A percentile compares a stretch with the other conserved stretches of the same genome.
Evolutionary conservation across 306 rosid species (phyloP).

Genomic region (Abrus precatorius): DNA sequence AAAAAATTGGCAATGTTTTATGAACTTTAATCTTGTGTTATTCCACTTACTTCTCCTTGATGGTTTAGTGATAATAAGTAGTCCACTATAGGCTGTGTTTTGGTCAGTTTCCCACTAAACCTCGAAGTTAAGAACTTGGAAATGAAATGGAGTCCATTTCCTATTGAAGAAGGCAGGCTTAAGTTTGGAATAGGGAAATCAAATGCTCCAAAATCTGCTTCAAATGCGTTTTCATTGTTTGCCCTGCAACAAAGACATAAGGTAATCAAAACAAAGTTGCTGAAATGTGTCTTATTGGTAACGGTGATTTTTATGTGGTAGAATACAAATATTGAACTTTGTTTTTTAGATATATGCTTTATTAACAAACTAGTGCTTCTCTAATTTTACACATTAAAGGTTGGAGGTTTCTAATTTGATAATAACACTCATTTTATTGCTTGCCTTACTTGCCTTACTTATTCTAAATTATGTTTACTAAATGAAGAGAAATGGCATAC

Average conservation of each 20-base stretch:
- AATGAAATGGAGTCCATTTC: slow-evolving; percentile 67
- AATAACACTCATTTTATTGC: neutral
- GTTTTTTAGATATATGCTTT: no score
- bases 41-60: slow-evolving; percentile 70
- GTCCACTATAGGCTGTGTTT: slow-evolving; percentile 74
- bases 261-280: neutral
- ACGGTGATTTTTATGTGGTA: neutral
- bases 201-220: slow-evolving; percentile 75
- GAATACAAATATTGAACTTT: neutral
- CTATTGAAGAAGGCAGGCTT: slow-evolving; percentile 74
- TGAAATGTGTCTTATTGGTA: neutral
- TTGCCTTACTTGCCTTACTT: neutral
- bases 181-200: slow-evolving; percentile 67
- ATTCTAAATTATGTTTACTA: neutral
- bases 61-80: slow-evolving; percentile 71
- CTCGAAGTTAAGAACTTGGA: slow-evolving; percentile 66
- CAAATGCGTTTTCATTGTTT: slow-evolving; percentile 70
- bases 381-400: neutral
- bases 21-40: slow-evolving; percentile 4
- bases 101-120: slow-evolving; percentile 58
- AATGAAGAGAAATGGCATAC: slow-evolving; percentile 42
- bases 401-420: no score
- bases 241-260: slow-evolving; percentile 63
- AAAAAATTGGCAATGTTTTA: slow-evolving; percentile 1
- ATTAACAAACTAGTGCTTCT: neutral